These are phyloP conservation scores for Adenanthera pavonina DNA, from an alignment of 306 rosid genomes.

Conservation along the genomic window DNA sequence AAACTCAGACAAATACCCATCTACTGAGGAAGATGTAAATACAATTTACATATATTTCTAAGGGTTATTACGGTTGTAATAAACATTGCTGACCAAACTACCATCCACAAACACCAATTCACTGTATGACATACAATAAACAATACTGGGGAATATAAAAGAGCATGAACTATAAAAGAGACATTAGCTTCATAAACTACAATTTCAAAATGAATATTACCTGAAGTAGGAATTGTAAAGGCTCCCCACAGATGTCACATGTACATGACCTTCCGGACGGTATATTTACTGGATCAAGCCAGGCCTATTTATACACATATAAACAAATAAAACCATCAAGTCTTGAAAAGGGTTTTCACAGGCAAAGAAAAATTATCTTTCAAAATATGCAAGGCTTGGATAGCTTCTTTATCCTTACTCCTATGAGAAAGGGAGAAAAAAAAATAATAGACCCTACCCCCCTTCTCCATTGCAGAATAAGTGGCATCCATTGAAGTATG, in stretches of 20 bases:
- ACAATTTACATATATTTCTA: background rate
- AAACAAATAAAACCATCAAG: constrained; percentile 16
- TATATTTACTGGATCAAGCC: constrained; percentile 85
- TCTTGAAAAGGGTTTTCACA: background rate
- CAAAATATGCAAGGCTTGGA: background rate
- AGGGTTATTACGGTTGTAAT: background rate
- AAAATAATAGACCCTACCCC: background rate
- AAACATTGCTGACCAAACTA: background rate
- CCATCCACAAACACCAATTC: background rate
- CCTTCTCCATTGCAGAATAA: background rate
- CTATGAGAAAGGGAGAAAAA: background rate
- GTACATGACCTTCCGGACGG: constrained; percentile 65
- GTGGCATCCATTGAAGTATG: background rate
- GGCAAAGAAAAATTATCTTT: background rate
- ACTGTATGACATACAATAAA: background rate
- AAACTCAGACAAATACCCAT: background rate
- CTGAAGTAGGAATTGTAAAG: constrained; percentile 84
- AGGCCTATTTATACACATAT: constrained; percentile 62
- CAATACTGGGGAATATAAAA: background rate
- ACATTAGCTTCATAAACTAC: background rate
- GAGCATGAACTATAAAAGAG: background rate
- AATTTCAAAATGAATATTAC: constrained; percentile 40
- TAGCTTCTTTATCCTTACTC: background rate
- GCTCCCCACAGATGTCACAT: constrained; percentile 79
- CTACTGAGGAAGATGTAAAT: background rate